phyloP scores from a whole-genome alignment of 768 basidiomycete species.

The Terana coerulea region DNA sequence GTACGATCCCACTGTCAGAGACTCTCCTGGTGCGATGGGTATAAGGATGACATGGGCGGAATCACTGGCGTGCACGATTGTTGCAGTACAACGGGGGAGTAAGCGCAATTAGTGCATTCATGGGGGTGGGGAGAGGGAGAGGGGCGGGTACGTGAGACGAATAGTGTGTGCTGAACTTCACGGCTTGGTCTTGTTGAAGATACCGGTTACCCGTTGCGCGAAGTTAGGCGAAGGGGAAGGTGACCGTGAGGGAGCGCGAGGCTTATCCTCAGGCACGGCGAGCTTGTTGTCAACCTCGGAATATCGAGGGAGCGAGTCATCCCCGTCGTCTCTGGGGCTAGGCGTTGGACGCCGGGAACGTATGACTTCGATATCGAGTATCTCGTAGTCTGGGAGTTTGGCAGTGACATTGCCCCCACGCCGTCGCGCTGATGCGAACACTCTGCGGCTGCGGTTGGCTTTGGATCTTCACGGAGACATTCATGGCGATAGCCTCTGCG shows the following conservation, averaged over 20 bases:
- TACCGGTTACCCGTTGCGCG: neutral
- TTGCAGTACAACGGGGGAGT: no score
- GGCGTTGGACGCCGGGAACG: slow-evolving; percentile 1
- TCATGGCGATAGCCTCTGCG: slow-evolving; percentile 20
- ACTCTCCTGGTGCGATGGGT: no score
- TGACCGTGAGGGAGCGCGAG: neutral
- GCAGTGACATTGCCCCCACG: slow-evolving; percentile 21
- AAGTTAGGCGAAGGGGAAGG: neutral
- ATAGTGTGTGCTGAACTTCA: no score
- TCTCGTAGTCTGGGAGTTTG: slow-evolving; percentile 23
- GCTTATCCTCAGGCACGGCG: no score
- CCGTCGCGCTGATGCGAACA: slow-evolving; percentile 22
- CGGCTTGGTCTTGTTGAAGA: no score
- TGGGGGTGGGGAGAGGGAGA: no score
- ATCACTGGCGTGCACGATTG: no score
- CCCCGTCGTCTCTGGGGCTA: neutral
- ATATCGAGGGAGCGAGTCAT: slow-evolving; percentile 14
- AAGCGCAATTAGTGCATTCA: no score
- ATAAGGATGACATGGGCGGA: no score
- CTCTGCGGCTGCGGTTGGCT: slow-evolving; percentile 11
- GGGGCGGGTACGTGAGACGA: no score
- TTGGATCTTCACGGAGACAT: slow-evolving; percentile 20
- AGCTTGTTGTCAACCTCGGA: no score
- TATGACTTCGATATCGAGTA: slow-evolving; percentile 23
- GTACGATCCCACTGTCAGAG: no score